phyloP scores from a whole-genome alignment of 1,284 basidiomycete species.

The Puccinia coronata region DNA sequence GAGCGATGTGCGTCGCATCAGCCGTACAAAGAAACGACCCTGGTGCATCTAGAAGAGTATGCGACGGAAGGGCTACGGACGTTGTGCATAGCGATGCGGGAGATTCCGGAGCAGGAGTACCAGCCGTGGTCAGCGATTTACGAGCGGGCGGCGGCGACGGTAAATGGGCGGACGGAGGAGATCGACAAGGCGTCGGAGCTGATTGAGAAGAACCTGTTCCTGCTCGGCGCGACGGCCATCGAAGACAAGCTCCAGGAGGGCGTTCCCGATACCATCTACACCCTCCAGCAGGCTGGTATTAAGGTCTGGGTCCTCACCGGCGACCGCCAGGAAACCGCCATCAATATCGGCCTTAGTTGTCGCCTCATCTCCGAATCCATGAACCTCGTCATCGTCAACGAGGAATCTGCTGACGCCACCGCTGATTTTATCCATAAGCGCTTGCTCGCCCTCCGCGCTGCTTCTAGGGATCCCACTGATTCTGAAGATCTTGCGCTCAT shows the following conservation, averaged over 20 bases:
- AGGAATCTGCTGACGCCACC: constrained; percentile 79
- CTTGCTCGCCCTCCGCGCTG: constrained; percentile 86
- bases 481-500: constrained; percentile 90
- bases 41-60: constrained; percentile 92
- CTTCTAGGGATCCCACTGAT: constrained; percentile 77
- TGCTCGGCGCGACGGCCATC: constrained; percentile 95
- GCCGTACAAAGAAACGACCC: constrained; percentile 79
- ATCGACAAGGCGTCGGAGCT: constrained; percentile 92
- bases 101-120: constrained; percentile 88
- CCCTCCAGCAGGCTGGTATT: constrained; percentile 94
- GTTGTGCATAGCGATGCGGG: constrained; percentile 90
- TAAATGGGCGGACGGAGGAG: constrained; percentile 88
- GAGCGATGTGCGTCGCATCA: constrained; percentile 77
- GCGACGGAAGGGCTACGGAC: constrained; percentile 96
- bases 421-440: constrained; percentile 83
- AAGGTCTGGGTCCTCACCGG: constrained; percentile 99
- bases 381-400: constrained; percentile 95
- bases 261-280: constrained; percentile 97
- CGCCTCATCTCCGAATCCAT: constrained; percentile 95
- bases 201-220: constrained; percentile 87
- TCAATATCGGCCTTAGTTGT: constrained; percentile 98
- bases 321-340: constrained; percentile 97
- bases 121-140: constrained; percentile 83
- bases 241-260: constrained; percentile 99
- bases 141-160: constrained; percentile 84